Conservation (phyloP, 495 filamentous ascomycete species). For the Aspergillus haitiensis region DNA sequence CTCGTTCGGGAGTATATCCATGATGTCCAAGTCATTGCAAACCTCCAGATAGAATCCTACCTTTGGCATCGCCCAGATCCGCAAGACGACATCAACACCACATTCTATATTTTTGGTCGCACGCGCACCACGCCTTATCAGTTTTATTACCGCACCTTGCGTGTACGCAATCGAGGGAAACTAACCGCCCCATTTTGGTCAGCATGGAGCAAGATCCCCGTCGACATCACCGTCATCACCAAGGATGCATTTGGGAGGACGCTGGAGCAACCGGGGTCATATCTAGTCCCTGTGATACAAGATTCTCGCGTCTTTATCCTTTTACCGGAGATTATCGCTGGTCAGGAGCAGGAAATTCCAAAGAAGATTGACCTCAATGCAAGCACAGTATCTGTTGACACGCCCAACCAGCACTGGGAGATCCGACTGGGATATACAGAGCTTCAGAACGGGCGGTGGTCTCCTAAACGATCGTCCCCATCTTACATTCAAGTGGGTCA, state of each 20-base stretch:
- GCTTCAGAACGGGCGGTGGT: neutral
- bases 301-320: neutral
- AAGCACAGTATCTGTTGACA: neutral
- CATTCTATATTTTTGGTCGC: neutral
- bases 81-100: too few species aligned
- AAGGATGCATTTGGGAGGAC: neutral
- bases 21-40: constrained; percentile 19
- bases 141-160: neutral
- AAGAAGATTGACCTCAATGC: neutral
- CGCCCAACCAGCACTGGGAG: neutral
- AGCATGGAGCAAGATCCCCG: neutral
- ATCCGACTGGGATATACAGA: constrained; percentile 2
- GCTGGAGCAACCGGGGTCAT: neutral
- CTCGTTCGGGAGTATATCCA: constrained; percentile 25
- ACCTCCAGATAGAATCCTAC: constrained; percentile 21
- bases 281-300: neutral
- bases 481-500: neutral
- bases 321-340: neutral
- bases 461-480: neutral
- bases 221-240: neutral
- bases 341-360: neutral
- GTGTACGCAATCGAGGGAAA: neutral
- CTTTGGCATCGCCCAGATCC: too few species aligned
- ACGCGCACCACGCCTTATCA: neutral
- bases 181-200: neutral